Base-by-base conservation (phyloP, 441 rosid species). In the Euphorbia celastroides region DNA sequence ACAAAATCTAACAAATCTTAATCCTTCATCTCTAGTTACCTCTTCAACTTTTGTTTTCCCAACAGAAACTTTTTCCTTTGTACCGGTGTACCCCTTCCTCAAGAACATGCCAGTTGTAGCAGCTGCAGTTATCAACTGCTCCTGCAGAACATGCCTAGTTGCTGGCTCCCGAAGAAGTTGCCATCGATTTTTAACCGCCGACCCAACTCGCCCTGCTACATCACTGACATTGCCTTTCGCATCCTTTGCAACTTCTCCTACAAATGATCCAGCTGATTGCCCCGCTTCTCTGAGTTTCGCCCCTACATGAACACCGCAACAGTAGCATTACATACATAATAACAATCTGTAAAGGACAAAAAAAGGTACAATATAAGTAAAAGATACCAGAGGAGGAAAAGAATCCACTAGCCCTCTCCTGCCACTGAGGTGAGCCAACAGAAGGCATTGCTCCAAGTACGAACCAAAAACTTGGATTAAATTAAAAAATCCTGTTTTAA, bases 11-110 rank as follows among this genome's bases (percentile, higher is more conserved):
- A 32, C 2, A 32, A 68, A 31, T 8, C 17, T 23, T 1, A 6
- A 52, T 34, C 17, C 9, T 57, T 6, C 20, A 62, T 56, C 56
- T 62, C 71, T 23, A 59, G 25, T 42, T 77, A 93, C 98, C 98
- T 93, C 98, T 85, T 88, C 97, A n/a, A 90, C 88, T 83, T 90
- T 93, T n/a, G 72, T 84, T 78, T 93, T 93, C 75, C 98, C 98
- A 70, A 90, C 91, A 55, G 74, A 78, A 64, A 90, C 98, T 73
- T 82, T 93, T 64, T 90, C 98, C 72, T 90, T 93, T 5, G 98
- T 93, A 72, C 80, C 98, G 13, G 90, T 82, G 34, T 90, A 54
- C 57, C 98, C 93, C 68, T 81, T 90, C 81, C 97, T 88, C 23
- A 93, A 78, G 73, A 90, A 74, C 41, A 84, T 81, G 17, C 97